phyloP scores from a whole-genome alignment of 179 eudicot genomes.

The Pouteria campechiana region DNA sequence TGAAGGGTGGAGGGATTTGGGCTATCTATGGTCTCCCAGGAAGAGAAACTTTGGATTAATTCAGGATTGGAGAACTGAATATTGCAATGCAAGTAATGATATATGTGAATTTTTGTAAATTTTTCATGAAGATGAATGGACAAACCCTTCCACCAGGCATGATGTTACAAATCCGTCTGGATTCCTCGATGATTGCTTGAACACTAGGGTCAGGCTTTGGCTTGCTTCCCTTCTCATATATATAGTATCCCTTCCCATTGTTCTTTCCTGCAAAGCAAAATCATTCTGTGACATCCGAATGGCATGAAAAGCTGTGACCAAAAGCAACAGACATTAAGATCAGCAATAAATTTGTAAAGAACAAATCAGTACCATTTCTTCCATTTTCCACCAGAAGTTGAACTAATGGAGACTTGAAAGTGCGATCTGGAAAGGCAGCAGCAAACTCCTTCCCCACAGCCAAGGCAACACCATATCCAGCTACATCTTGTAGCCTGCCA shows the following conservation, averaged over 20 bases:
- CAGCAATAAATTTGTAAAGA: neutral
- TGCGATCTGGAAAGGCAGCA: constrained; percentile 58
- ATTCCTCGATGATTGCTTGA: constrained; percentile 72
- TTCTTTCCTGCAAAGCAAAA: constrained; percentile 48
- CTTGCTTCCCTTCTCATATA: constrained; percentile 76
- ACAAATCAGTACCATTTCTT: constrained; percentile 55
- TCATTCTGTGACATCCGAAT: neutral
- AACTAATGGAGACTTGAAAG: constrained; percentile 53
- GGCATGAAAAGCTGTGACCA: no score
- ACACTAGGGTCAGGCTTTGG: constrained; percentile 82
- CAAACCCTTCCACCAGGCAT: constrained; percentile 92
- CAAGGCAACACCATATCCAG: constrained; percentile 88
- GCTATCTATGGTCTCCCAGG: no score
- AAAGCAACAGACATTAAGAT: constrained; percentile 1
- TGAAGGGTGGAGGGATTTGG: no score
- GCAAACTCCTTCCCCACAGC: constrained; percentile 47
- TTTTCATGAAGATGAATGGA: neutral
- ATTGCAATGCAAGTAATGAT: no score
- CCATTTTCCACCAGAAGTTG: constrained; percentile 65
- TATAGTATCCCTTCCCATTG: constrained; percentile 88
- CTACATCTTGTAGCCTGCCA: constrained; percentile 87
- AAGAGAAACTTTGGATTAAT: no score
- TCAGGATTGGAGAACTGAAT: no score
- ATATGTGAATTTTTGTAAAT: no score
- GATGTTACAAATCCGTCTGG: constrained; percentile 50